Base-by-base conservation (phyloP, 192 early-diverging fungal genomes). In the Mortierella claussenii region DNA sequence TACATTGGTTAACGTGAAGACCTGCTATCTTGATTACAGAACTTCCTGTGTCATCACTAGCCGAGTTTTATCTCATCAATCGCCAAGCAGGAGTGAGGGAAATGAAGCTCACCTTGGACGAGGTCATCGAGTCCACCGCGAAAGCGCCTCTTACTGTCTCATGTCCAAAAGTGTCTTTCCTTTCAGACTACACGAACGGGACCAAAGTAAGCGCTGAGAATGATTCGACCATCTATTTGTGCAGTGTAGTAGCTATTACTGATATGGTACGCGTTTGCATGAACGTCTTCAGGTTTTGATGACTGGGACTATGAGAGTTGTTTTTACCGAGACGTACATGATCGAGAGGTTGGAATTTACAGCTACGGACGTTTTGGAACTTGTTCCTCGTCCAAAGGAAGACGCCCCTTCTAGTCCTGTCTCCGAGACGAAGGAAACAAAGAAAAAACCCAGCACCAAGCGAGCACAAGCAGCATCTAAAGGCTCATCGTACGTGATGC, bases 101-200 rank as follows among this genome's bases (percentile, higher is more conserved):
- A 34, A 66, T 49, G 46, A 57, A 31, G 31, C 23, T 66, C 21
- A 57, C 64, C 4, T 43, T 66, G 18, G 64, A 66, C 20, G 31
- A 28, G 15, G 31, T 34, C 6, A n/a, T 66, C 1, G 64, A 37
- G 26, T 50, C 24, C n/a, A 33, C 30, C 18, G 33, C 54, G 10
- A 66, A 49, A 40, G 18, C 21, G 0, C 64, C 64, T 3, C 9
- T 56, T 1, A 40, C 26, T 1, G 31, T 66, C 0, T 33, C 55
- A 49, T 66, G 64, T 40, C 28, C 54, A 4, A 66, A 47, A 30
- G 34, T 57, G 18, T 40, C 64, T 7, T 27, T 66, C 7, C 20
- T 66, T 4, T 56, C 64, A 11, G 64, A 66, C 15, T 66, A 57
- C 24, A n/a, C 45, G 6, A 66, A 37, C 43, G 64, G 64, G 30